Conservation (phyloP, 2,329 filamentous ascomycete genomes). For the Diplodia mutila region DNA sequence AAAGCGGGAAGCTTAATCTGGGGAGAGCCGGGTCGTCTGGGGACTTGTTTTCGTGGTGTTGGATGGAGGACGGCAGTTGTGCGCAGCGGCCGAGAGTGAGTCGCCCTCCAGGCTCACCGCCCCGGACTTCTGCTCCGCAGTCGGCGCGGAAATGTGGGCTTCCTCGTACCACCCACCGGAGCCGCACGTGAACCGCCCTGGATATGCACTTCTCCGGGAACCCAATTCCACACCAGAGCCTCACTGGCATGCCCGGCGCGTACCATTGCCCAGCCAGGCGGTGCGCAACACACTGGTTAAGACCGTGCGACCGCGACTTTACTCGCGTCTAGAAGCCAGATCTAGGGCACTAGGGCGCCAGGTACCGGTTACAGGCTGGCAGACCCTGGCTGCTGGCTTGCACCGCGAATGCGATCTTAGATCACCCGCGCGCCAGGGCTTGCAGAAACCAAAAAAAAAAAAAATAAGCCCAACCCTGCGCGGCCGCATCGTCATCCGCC, state of each 20-base stretch:
- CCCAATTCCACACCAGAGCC: neutral
- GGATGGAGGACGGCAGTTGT: neutral
- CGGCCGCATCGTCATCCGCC: slow-evolving; percentile 6
- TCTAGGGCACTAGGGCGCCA: slow-evolving; percentile 8
- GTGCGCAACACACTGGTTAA: neutral
- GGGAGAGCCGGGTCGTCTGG: neutral
- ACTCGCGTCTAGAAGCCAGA: neutral
- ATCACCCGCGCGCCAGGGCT: slow-evolving; percentile 16
- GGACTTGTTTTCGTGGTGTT: neutral
- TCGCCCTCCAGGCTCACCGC: slow-evolving; percentile 1
- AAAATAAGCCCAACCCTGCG: slow-evolving; percentile 3
- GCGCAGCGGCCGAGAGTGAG: neutral
- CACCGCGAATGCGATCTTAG: slow-evolving; percentile 18
- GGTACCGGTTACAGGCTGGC: slow-evolving; percentile 3
- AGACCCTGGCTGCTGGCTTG: slow-evolving; percentile 8
- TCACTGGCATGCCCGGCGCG: neutral
- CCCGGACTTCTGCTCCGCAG: neutral
- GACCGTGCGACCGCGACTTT: neutral
- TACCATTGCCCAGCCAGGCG: neutral
- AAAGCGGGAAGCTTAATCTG: slow-evolving; percentile 11
- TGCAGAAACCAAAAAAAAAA: slow-evolving; percentile 8
- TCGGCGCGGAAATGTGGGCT: slow-evolving; percentile 15
- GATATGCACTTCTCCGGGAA: slow-evolving; percentile 18
- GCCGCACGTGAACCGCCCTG: slow-evolving; percentile 14
- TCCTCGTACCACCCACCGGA: slow-evolving; percentile 16